Evolutionary conservation across 108 stramenopile species (phyloP).

Genomic region (Aurantiochytrium sp.): DNA sequence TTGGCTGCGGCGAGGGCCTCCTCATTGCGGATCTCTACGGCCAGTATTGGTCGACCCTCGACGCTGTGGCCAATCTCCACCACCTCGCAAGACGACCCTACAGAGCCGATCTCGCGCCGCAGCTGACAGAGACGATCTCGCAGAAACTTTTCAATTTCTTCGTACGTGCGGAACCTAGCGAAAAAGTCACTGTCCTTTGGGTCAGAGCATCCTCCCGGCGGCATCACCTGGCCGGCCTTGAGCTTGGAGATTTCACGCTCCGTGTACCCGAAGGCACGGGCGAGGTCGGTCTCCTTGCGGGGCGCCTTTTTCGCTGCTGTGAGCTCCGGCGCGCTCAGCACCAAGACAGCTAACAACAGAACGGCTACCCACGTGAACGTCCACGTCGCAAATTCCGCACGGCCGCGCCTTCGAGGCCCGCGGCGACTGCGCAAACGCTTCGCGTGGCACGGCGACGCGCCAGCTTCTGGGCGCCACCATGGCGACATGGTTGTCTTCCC

Average conservation of each 20-base stretch:
- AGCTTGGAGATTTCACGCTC: background rate
- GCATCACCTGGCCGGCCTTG: background rate
- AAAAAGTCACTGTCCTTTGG: background rate
- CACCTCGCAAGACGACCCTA: background rate
- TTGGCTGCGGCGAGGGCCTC: background rate
- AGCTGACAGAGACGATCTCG: background rate
- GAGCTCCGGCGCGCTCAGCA: no score
- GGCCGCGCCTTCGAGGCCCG: no score
- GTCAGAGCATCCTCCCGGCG: background rate
- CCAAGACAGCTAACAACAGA: no score
- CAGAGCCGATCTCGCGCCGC: background rate
- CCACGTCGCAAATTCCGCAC: no score
- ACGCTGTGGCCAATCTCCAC: constrained; percentile 2
- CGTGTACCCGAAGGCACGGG: background rate
- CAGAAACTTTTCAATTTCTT: background rate
- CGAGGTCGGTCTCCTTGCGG: background rate
- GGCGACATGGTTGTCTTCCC: no score
- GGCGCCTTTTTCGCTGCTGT: background rate
- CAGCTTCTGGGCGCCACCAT: no score
- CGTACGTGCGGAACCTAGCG: background rate
- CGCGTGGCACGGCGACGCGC: no score
- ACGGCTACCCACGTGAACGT: no score
- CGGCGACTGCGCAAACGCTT: no score
- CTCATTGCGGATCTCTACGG: background rate
- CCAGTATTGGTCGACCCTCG: background rate